A percentile compares a stretch with the other conserved stretches of the same genome.
phyloP scores from a whole-genome alignment of 495 filamentous ascomycete genomes.

The Articulospora tetracladia region DNA sequence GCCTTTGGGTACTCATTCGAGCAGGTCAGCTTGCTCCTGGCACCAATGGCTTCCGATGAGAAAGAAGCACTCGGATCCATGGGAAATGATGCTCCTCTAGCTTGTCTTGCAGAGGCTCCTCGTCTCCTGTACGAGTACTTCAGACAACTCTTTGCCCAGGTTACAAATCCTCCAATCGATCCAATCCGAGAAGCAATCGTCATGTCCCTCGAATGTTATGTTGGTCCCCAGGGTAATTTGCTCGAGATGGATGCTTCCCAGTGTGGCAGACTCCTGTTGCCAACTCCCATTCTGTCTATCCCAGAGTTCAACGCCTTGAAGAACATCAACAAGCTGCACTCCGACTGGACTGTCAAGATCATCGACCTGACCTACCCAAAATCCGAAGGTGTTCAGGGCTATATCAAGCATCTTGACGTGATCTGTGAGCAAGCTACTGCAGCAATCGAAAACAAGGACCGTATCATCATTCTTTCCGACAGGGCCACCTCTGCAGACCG shows the following conservation, averaged over 20 bases:
- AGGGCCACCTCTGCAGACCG: constrained; percentile 80
- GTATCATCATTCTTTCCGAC: constrained; percentile 88
- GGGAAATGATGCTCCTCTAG: constrained; percentile 96
- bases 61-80: constrained; percentile 99
- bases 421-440: constrained; percentile 87
- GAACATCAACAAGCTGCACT: constrained; percentile 70
- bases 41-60: constrained; percentile 96
- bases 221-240: constrained; percentile 95
- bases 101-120: constrained; percentile 84
- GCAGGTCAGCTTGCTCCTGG: constrained; percentile 90
- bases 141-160: constrained; percentile 97
- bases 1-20: constrained; percentile 97
- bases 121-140: constrained; percentile 97
- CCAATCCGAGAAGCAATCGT: constrained; percentile 98
- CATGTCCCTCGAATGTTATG: constrained; percentile 98
- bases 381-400: constrained; percentile 76
- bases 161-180: constrained; percentile 98
- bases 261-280: constrained; percentile 80
- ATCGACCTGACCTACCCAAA: constrained; percentile 98
- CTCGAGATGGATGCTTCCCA: constrained; percentile 92
- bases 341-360: constrained; percentile 84
- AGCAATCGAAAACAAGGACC: constrained; percentile 80
- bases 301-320: constrained; percentile 88
- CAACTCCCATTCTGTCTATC: constrained; percentile 87
- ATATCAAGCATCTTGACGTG: constrained; percentile 81